Evolutionary conservation across 2,329 filamentous ascomycete genomes (phyloP), one percentile per base, ranked within the genome.

Genomic region (Pseudocercospora fijiensis): DNA sequence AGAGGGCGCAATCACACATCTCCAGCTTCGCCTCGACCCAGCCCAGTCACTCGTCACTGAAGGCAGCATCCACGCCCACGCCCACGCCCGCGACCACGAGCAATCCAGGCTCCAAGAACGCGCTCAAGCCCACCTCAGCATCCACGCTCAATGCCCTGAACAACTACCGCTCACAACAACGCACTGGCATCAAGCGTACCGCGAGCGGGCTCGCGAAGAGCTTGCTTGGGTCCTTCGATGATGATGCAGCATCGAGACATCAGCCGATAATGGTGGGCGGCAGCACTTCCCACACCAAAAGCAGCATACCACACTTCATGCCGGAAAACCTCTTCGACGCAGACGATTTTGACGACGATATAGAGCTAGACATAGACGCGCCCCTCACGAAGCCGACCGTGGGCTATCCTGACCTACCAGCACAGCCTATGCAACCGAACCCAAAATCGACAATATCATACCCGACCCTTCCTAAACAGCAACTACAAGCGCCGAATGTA

Each of bases 291-390:
- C 74, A 10, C 66, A 47, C 61, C 37, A 49, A 57, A 51, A 30
- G 60, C 43, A 45, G 16, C 41, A 60, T 65, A 18, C 57, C 69
- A 7, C 69, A 73, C 26, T 60, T 67, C 52, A 71, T 67, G 9
- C 60, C 67, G 18, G 66, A 66, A n/a, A 67, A 70, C 41, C 57
- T 71, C 65, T 90, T 92, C 67, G 85, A 87, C 64, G 90, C 92
- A 66, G 88, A 94, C 70, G 93, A 96, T 73, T 95, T 96, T 69
- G 91, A 92, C 71, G 90, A 94, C 73, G 92, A 96, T 70, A 84
- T 88, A 20, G 85, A 92, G 61, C 81, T 96, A 24, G 90, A 92
- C 66, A 84, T 87, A 58, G 83, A 90, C 63, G 83, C 86, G 63
- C 86, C 88, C 0, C 76, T 80, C 1, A 80, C 84, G 1, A 81